Evolutionary conservation across 441 rosid species (phyloP).

Genomic region (Macaranga tanarius): DNA sequence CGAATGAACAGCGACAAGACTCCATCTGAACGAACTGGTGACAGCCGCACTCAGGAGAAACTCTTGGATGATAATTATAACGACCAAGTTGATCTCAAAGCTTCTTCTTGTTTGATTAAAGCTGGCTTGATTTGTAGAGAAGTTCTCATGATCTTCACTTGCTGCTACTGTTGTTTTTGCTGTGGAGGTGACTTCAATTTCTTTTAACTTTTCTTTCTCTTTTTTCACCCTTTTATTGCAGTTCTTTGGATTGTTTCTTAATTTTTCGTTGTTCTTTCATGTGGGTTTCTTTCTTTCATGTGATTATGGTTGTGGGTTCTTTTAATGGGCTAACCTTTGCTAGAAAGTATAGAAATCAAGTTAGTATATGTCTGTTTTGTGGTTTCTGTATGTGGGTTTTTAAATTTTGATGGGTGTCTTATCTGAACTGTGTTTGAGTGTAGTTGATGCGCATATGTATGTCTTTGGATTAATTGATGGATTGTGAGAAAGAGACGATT

Average conservation of each 20-base stretch:
- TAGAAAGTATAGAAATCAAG: not conserved
- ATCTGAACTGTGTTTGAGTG: not conserved
- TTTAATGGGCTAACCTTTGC: not conserved
- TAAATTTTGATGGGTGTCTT: not conserved
- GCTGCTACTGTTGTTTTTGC: conserved; percentile 70
- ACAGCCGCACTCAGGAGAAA: conserved; percentile 29
- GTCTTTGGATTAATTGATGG: not conserved
- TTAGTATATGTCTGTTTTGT: not conserved
- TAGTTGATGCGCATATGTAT: not conserved
- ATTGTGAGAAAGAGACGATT: not conserved
- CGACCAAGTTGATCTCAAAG: not conserved
- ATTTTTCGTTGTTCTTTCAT: not conserved
- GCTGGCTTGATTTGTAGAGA: conserved; percentile 39
- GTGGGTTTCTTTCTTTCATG: not conserved
- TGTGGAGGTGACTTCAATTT: conserved; percentile 49
- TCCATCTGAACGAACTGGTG: conserved; percentile 23
- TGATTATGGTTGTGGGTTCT: not conserved
- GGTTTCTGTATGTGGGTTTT: not conserved
- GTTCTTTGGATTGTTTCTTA: not conserved
- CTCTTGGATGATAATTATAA: conserved; percentile 33
- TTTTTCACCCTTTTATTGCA: not conserved
- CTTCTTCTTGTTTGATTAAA: conserved; percentile 16
- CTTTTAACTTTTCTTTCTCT: not conserved
- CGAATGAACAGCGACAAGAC: conserved; percentile 55
- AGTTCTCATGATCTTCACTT: conserved; percentile 46